Evolutionary conservation across 1,284 basidiomycete species (phyloP), one percentile per base, ranked within the genome.

Genomic region (Xerocomus cyaneibrunnescens): DNA sequence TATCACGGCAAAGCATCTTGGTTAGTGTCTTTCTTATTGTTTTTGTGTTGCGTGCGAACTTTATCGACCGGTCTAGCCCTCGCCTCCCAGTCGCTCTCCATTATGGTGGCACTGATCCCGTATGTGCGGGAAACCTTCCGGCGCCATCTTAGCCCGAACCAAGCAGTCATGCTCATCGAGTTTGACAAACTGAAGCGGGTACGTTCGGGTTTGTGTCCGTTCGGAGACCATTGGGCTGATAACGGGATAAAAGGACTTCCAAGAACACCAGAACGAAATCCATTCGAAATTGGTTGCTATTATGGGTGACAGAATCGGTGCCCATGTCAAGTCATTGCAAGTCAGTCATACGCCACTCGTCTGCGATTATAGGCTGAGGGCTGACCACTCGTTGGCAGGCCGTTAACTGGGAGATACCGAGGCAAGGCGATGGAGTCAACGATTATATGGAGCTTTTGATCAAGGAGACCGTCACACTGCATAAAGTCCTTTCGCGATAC

Each of bases 241-340:
- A 22, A 32, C 17, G 52, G 7, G 35, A 28, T n/a, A 40, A 49
- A 57, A 93, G 88, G 97, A 99, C 71, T 98, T 92, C 68, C 94
- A 98, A 79, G 96, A 99, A 70, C 96, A 99, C 72, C 97, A 99
- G 73, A 93, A 95, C 68, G 97, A 99, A 76, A 98, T 99, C 48
- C 95, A 99, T 70, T 83, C 92, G 50, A 99, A 99, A 75, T 80
- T 99, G 48, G 89, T 99, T 45, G 91, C 94, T 32, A 99, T 99
- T 72, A 99, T 99, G 97, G 88, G 94, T 47, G 96, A 99, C 73
- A 83, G 96, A 45, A 76, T 99, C 42, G 85, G 79, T 55, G 87
- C 91, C 1, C 96, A 99, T 70, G 87, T 92, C 67, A 86, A 84
- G 65, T 76, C 85, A 23, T 75, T 95, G 49, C 85, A 86, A 73